These are phyloP conservation scores for Madurella fahalii DNA, from an alignment of 2,329 filamentous ascomycete species.

Conservation along the genomic window DNA sequence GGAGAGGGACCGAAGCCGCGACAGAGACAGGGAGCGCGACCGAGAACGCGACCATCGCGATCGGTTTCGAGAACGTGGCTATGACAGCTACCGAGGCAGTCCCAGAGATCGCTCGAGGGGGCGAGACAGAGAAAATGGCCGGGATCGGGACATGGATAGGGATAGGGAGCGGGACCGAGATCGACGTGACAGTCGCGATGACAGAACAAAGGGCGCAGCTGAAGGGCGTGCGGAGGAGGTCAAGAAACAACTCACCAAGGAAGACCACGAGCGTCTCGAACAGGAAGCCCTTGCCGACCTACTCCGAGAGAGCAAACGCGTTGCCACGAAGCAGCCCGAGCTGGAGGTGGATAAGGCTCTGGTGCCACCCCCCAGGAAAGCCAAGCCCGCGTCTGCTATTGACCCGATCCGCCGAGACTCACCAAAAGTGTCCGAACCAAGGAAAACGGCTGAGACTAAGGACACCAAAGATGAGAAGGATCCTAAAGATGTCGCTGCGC, in stretches of 20 bases:
- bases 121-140: constrained; percentile 17
- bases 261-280: constrained; percentile 55
- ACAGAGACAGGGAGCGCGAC: constrained; percentile 32
- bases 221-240: constrained; percentile 40
- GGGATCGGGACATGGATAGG: constrained; percentile 24
- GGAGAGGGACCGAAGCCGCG: constrained; percentile 29
- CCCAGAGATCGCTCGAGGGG: constrained; percentile 15
- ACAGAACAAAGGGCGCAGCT: constrained; percentile 33
- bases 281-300: constrained; percentile 56
- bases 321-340: constrained; percentile 47
- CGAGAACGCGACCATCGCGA: constrained; percentile 33
- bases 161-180: constrained; percentile 32
- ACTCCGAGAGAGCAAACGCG: constrained; percentile 54
- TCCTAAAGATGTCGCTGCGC: constrained; percentile 16
- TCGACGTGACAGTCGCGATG: constrained; percentile 30
- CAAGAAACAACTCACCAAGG: constrained; percentile 54
- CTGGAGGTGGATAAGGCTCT: constrained; percentile 54
- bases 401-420: constrained; percentile 50
- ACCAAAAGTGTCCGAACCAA: constrained; percentile 40
- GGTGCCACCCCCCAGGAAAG: constrained; percentile 50
- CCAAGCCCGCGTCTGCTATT: constrained; percentile 54
- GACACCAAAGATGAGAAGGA: constrained; percentile 27
- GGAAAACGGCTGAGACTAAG: constrained; percentile 34
- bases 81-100: constrained; percentile 18
- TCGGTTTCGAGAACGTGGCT: constrained; percentile 14